Base-by-base conservation (phyloP, 495 filamentous ascomycete genomes). In the Penicillium dipodomyicola region DNA sequence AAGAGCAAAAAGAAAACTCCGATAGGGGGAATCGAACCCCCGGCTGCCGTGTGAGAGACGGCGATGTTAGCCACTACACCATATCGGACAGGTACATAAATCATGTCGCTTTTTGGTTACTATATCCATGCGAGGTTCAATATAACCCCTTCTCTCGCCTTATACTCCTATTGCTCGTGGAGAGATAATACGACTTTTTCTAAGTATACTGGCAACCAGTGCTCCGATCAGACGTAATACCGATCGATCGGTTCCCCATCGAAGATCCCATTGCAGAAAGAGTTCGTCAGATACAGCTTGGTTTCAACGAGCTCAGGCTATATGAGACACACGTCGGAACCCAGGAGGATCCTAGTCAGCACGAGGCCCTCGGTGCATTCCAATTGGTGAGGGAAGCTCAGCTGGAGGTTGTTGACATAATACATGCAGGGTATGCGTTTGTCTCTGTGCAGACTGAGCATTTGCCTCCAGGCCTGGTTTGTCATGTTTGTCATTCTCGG, bases 21-120 rank as follows among this genome's bases (percentile, higher is more conserved):
- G 66, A 70, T 64, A 66, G 52, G 72, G 70, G 70, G 70, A 72
- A 72, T 72, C 72, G 66, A 70, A 72, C 66, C 70, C 68, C 72
- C 52, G 59, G 70, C 68, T 74, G 72, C 59, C 62, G 69, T 71
- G 71, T 75, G 70, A 73, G 65, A 75, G 67, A 72, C 68, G 62
- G 58, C 70, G 67, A 72, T 74, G 72, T 72, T 73, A 70, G 59
- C 72, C 70, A 72, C 61, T 73, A 74, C 70, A 73, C 72, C 67
- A 73, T 67, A 72, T 70, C 70, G 70, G n/a, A n/a, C n/a, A n/a
- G n/a, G n/a, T n/a, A n/a, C n/a, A n/a, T n/a, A n/a, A n/a, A n/a
- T n/a, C n/a, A n/a, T n/a, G n/a, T n/a, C n/a, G n/a, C n/a, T n/a
- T n/a, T n/a, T n/a, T n/a, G n/a, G n/a, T n/a, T n/a, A n/a, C n/a